These are phyloP conservation scores for Talaromyces sp. DNA, from an alignment of 2,329 filamentous ascomycete genomes.

Conservation along the genomic window DNA sequence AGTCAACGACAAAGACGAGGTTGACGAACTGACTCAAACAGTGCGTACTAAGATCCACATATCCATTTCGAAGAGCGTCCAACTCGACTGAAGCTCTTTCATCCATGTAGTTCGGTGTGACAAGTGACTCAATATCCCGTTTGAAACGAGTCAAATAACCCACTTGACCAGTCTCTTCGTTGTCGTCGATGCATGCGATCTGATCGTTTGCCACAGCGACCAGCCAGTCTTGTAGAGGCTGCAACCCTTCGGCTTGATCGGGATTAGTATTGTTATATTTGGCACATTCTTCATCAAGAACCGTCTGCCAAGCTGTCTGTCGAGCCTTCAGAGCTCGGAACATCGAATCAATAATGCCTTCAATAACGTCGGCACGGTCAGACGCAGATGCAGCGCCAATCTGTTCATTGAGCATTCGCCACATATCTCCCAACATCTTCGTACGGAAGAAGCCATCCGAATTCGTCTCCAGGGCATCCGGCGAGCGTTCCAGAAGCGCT, in stretches of 20 bases:
- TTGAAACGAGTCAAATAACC: slow-evolving; percentile 85
- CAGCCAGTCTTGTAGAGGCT: slow-evolving; percentile 79
- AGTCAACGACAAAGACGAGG: slow-evolving; percentile 87
- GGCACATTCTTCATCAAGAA: slow-evolving; percentile 78
- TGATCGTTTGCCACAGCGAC: slow-evolving; percentile 97
- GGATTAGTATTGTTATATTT: slow-evolving; percentile 58
- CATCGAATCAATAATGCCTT: slow-evolving; percentile 95
- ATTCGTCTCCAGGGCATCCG: slow-evolving; percentile 78
- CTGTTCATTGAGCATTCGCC: slow-evolving; percentile 96
- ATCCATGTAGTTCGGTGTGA: slow-evolving; percentile 71
- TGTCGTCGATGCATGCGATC: slow-evolving; percentile 95
- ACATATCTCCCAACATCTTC: slow-evolving; percentile 87
- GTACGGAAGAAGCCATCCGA: slow-evolving; percentile 89
- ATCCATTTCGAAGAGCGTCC: slow-evolving; percentile 73
- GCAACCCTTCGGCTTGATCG: slow-evolving; percentile 61
- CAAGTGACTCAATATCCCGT: slow-evolving; percentile 72
- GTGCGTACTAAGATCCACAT: slow-evolving; percentile 90
- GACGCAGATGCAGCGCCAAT: slow-evolving; percentile 79
- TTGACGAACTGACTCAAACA: slow-evolving; percentile 82
- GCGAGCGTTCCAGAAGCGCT: slow-evolving; percentile 71
- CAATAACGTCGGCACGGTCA: slow-evolving; percentile 80
- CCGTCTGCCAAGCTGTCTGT: slow-evolving; percentile 78
- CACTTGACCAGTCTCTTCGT: slow-evolving; percentile 65
- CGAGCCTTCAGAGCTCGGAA: slow-evolving; percentile 77
- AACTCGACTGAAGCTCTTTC: slow-evolving; percentile 68